These are phyloP conservation scores for Coemansia sp. DNA, from an alignment of 371 early-diverging fungal species.

Conservation along the genomic window DNA sequence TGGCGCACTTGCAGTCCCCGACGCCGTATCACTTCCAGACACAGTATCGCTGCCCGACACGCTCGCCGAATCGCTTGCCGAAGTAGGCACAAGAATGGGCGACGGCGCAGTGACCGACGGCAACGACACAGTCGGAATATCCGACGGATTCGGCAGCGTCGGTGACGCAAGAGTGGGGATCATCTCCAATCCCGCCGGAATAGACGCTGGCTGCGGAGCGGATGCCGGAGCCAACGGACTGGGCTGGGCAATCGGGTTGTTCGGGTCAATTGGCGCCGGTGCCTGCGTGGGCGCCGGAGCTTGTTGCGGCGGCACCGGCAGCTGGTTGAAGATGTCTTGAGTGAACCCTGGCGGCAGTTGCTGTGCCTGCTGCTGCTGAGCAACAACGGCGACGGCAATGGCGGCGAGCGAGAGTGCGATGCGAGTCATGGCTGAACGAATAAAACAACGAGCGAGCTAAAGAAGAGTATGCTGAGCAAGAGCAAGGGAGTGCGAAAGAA, in stretches of 20 bases:
- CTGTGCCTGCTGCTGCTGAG: slow-evolving; percentile 30
- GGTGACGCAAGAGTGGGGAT: not conserved
- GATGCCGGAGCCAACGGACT: slow-evolving; percentile 32
- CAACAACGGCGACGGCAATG: slow-evolving; percentile 20
- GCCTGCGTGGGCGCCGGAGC: slow-evolving; percentile 48
- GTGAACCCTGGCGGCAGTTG: slow-evolving; percentile 37
- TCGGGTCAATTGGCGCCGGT: slow-evolving; percentile 46
- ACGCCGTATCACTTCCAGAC: not conserved
- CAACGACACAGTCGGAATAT: slow-evolving; percentile 2
- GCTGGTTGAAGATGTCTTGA: slow-evolving; percentile 34
- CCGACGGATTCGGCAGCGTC: not conserved
- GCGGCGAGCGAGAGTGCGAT: slow-evolving; percentile 28
- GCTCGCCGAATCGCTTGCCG: not conserved
- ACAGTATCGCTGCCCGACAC: not conserved
- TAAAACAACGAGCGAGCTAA: not conserved
- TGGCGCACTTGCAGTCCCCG: not conserved
- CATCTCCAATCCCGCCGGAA: slow-evolving; percentile 37
- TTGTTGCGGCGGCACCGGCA: slow-evolving; percentile 44
- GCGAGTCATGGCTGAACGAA: slow-evolving; percentile 21
- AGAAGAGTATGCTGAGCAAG: not conserved
- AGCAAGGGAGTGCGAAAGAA: not conserved
- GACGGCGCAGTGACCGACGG: slow-evolving; percentile 9
- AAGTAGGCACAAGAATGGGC: not conserved
- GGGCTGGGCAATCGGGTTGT: slow-evolving; percentile 48
- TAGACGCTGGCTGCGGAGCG: slow-evolving; percentile 42